Evolutionary conservation across 257 asterid species (phyloP).

Genomic region (Solanum peruvianum): DNA sequence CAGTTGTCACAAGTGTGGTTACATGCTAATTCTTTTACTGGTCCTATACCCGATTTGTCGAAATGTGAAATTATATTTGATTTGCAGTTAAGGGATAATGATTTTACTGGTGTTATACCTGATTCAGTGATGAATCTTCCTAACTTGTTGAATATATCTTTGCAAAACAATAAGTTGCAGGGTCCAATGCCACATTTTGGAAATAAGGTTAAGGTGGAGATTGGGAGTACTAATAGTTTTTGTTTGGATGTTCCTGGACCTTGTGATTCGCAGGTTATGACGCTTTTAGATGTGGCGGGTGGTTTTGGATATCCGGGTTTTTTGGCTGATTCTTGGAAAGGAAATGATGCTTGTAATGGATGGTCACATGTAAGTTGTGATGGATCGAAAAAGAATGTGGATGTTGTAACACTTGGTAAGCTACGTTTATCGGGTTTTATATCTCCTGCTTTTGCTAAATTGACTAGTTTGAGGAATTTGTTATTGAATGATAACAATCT

Average conservation of each 20-base stretch:
- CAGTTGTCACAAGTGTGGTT: constrained; percentile 71
- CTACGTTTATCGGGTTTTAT: constrained; percentile 51
- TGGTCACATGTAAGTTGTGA: constrained; percentile 65
- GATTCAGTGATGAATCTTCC: constrained; percentile 40
- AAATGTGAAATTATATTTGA: constrained; percentile 48
- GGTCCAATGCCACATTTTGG: constrained; percentile 58
- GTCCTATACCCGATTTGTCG: constrained; percentile 73
- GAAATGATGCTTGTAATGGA: constrained; percentile 49
- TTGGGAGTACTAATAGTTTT: constrained; percentile 24
- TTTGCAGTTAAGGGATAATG: constrained; percentile 77
- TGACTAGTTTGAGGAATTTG: constrained; percentile 57
- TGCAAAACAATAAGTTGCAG: constrained; percentile 69
- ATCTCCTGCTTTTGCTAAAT: constrained; percentile 60
- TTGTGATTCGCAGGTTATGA: constrained; percentile 71
- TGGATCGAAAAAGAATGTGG: constrained; percentile 40
- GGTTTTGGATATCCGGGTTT: constrained; percentile 53
- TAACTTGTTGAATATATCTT: constrained; percentile 29
- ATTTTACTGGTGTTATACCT: constrained; percentile 64
- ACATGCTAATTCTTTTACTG: constrained; percentile 59
- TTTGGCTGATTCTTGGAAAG: constrained; percentile 67
- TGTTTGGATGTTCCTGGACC: constrained; percentile 51
- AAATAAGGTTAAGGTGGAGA: background rate
- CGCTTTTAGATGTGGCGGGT: constrained; percentile 65
- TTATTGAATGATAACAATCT: constrained; percentile 58
- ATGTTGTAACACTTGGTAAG: constrained; percentile 40